Evolutionary conservation across 768 basidiomycete genomes (phyloP).

Genomic region (Crassisporium funariophilum): DNA sequence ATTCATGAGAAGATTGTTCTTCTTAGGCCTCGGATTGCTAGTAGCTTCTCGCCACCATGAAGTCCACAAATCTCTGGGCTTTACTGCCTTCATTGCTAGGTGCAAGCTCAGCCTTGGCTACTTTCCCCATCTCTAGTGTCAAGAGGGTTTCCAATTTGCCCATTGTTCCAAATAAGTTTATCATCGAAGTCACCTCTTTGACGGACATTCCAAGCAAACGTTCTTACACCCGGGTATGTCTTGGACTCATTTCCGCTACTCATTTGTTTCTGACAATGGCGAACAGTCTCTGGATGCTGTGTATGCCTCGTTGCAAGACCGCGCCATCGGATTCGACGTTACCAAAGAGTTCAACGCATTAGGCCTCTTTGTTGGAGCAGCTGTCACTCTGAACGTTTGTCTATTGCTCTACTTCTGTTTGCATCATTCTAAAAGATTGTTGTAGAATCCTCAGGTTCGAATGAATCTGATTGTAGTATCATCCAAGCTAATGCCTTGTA

Average conservation of each 20-base stretch:
- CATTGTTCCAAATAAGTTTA: constrained; percentile 48
- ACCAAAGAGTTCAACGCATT: constrained; percentile 53
- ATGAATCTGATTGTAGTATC: background rate
- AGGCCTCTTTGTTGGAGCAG: constrained; percentile 61
- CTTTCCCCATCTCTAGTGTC: constrained; percentile 35
- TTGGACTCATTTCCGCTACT: too few species aligned
- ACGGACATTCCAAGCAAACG: constrained; percentile 35
- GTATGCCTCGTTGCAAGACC: constrained; percentile 48
- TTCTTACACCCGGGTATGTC: constrained; percentile 23
- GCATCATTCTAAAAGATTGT: constrained; percentile 14
- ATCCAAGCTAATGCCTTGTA: constrained; percentile 21
- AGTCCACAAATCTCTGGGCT: constrained; percentile 25
- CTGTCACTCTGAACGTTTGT: constrained; percentile 49
- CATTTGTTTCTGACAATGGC: too few species aligned
- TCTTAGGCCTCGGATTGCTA: constrained; percentile 1
- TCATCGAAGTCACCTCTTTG: constrained; percentile 50
- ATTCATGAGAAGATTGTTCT: constrained; percentile 3
- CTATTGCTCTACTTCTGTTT: background rate
- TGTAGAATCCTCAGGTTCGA: constrained; percentile 22
- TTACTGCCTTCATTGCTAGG: constrained; percentile 24
- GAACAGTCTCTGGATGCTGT: constrained; percentile 51
- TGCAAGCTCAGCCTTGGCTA: constrained; percentile 25
- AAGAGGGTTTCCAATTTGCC: constrained; percentile 36
- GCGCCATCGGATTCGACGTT: constrained; percentile 46
- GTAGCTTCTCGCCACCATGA: constrained; percentile 36